Evolutionary conservation across 345 rosid genomes (phyloP), one percentile per base, ranked within the genome.

Genomic region (Corymbia maculata): DNA sequence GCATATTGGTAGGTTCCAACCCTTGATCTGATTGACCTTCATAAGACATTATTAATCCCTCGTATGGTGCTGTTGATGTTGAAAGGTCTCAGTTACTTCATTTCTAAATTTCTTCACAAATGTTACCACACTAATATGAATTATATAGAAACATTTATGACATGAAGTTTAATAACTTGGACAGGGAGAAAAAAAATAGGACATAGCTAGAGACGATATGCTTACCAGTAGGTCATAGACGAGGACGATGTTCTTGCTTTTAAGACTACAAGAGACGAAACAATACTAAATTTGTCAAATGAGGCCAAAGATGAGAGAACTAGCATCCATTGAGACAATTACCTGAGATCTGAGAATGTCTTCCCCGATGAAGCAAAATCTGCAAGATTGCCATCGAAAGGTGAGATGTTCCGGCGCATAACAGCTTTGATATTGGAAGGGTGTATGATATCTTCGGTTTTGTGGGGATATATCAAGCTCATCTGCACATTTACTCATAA

Each of bases 381-480:
- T 32, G 91, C 95, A 89, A 92, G 94, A 88, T 89, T 92, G 51
- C 92, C 87, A 86, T 91, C 87, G 85, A 80, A 91, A 36, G 97
- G 97, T 91, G 96, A 96, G 75, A 97, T 88, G 75, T 88, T 96
- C 89, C 95, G 90, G 91, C 95, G 97, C 94, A 94, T 96, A 68
- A 97, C 90, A 51, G 94, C 94, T 93, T 89, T 95, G 85, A 94
- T 93, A 80, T 87, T 86, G 79, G 93, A 53, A 19, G 59, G 26
- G 26, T 53, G 10, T 53, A 53, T 17, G 59, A 19, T 53, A 53
- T 53, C 59, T 89, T 95, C 94, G 87, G 89, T 92, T 92, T 95
- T 96, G 87, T 92, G 91, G 21, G 97, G 94, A 92, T 92, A 90
- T 82, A 94, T 89, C 91, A 97, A 90, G 91, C 94, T 94, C 91